Base-by-base conservation (phyloP, 78 protist species). In the Cavenderia fasciculata region DNA sequence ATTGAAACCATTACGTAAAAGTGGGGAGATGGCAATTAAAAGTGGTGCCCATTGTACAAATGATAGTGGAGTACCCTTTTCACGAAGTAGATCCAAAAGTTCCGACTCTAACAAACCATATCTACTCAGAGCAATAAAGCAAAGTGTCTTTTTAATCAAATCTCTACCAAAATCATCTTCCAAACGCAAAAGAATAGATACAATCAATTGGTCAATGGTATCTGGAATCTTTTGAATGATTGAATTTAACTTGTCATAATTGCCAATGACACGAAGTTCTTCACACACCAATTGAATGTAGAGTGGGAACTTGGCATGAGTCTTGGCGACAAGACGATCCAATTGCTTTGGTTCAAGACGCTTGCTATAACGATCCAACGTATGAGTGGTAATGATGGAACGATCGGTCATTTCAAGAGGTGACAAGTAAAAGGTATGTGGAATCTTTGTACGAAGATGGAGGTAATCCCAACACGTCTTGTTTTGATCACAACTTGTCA, bases 401-500 rank as follows among this genome's bases (percentile, higher is more conserved):
- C 73, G 47, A 19, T 79, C 88, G 16, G 23, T 8, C 40, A 52
- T 65, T 52, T 79, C 88, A 18, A 79, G 40, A 40, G 88, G 88
- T 31, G 49, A 56, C 0, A 79, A 12, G 38, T 54, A 79, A 2
- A 66, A 69, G 1, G 88, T 79, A 0, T 49, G 74, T 52, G 88
- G 88, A 66, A 79, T 79, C 62, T 65, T 14, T 38, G 74, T 18
- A 47, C 88, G 29, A 11, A 79, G 41, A 52, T 79, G 88, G 25
- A 79, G 43, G 52, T 79, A 66, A 25, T 79, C 88, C 88, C 88
- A 79, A 79, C 88, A 79, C 21, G 25, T 33, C 56, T 79, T 79
- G 46, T 66, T 66, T 34, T 79, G 88, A 40, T 79, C 62, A 79
- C 88, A 79, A 38, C 63, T 44, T 8, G 52, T 19, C 16, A 79